phyloP scores from a whole-genome alignment of 257 asterid genomes.

The Lithospermum erythrorhizon region DNA sequence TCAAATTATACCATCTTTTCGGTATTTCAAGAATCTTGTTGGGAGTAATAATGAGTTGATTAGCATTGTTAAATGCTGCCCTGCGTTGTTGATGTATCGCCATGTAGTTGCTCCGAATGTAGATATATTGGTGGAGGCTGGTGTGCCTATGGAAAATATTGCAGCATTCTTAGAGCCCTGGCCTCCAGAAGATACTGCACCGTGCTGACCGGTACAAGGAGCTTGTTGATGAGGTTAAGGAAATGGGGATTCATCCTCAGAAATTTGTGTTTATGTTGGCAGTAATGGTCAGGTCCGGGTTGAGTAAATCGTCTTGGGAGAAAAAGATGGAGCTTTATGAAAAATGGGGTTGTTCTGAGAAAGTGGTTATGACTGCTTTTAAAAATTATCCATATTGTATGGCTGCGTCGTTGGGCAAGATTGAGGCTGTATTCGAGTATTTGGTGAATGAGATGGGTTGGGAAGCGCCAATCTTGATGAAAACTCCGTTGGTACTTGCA shows the following conservation, averaged over 20 bases:
- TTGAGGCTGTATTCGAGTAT: slow-evolving; percentile 8
- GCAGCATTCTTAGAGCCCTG: background rate
- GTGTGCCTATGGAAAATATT: slow-evolving; percentile 11
- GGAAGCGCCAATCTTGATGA: background rate
- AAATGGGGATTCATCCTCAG: slow-evolving; percentile 20
- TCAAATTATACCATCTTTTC: slow-evolving; percentile 2
- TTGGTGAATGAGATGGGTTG: slow-evolving; percentile 18
- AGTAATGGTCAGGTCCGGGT: slow-evolving; percentile 8
- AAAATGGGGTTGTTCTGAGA: slow-evolving; percentile 20
- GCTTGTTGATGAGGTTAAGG: slow-evolving; percentile 5
- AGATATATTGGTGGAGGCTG: slow-evolving; percentile 10
- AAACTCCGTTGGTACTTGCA: background rate
- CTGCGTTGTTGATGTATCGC: background rate
- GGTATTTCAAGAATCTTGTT: background rate
- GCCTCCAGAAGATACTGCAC: slow-evolving; percentile 1
- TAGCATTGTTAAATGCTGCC: background rate
- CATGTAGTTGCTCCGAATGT: slow-evolving; percentile 6
- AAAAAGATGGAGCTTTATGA: slow-evolving; percentile 7
- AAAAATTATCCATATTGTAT: slow-evolving; percentile 9
- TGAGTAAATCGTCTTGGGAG: slow-evolving; percentile 4
- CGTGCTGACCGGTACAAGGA: slow-evolving; percentile 2
- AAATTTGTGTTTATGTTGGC: slow-evolving; percentile 9
- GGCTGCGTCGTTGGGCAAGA: slow-evolving; percentile 14
- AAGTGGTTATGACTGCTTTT: slow-evolving; percentile 12
- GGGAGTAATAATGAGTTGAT: background rate